These are phyloP conservation scores for Saksenaea oblongispora DNA, from an alignment of 371 early-diverging fungal genomes.

Conservation along the genomic window DNA sequence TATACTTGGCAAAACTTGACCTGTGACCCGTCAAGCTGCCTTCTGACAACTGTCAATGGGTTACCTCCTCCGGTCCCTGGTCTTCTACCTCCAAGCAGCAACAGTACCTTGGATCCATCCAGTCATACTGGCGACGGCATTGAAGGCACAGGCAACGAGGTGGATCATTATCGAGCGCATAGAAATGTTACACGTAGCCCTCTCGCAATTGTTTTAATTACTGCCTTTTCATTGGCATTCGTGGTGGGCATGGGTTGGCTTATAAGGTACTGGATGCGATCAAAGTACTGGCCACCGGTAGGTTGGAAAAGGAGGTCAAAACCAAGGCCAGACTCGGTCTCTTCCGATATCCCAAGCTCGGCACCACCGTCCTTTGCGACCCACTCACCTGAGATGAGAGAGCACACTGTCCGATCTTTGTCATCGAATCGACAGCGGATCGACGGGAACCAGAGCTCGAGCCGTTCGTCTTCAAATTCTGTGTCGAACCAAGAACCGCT, in stretches of 20 bases:
- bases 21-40: conserved; percentile 35
- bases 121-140: neutral
- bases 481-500: conserved; percentile 20
- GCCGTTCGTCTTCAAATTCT: conserved; percentile 20
- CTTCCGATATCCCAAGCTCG: conserved; percentile 22
- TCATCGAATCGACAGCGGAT: neutral
- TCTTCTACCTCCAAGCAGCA: conserved; percentile 5
- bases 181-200: conserved; percentile 17
- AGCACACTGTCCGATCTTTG: neutral
- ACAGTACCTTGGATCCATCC: neutral
- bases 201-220: conserved; percentile 27
- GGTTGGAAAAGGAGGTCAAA: neutral
- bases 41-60: conserved; percentile 24
- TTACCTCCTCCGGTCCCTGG: conserved; percentile 26
- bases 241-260: conserved; percentile 23
- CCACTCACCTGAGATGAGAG: conserved; percentile 23
- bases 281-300: conserved; percentile 10
- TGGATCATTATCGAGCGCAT: neutral
- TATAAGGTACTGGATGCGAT: conserved; percentile 14
- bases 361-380: conserved; percentile 43
- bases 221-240: conserved; percentile 24
- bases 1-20: conserved; percentile 44
- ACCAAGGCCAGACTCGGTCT: conserved; percentile 3
- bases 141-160: too few species aligned
- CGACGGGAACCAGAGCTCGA: neutral